Evolutionary conservation across 352 stramenopile genomes (phyloP), one percentile per base, ranked within the genome.

Genomic region (Globisporangium paddicum): DNA sequence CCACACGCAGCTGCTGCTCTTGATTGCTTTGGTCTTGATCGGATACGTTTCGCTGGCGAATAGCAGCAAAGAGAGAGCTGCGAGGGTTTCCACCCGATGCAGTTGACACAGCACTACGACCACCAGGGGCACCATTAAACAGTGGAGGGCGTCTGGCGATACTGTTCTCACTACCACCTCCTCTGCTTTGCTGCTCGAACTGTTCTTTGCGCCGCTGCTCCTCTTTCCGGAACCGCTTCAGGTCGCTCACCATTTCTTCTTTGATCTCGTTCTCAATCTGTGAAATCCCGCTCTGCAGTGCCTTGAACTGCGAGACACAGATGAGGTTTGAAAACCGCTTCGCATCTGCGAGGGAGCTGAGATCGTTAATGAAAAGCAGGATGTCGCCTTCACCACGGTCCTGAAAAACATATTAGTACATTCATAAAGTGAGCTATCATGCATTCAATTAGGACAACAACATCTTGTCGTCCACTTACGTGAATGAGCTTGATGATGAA

Each of bases 401-500:
- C 80, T 92, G 49, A 23, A 54, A 0, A 9, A n/a, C 37, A 38
- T 18, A 32, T 55, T 16, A 10, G n/a, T 4, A 19, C 13, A 60
- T 8, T n/a, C 21, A 10, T 8, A 1, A 65, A 13, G 21, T 23
- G 16, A 10, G 6, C 14, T 18, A 35, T 49, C 11, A 32, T 26
- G 26, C 52, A 58, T 16, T 5, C 10, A 5, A 38, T 34, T 3
- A 42, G 3, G 7, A 32, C 11, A 21, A 26, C n/a, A n/a, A n/a
- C n/a, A n/a, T n/a, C n/a, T n/a, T n/a, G n/a, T n/a, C n/a, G 18
- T 18, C 9, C 3, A 71, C 80, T 42, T 70, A 89, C 82, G 21
- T 93, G 77, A 49, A 93, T 87, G 23, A 93, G 70, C 47, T 84
- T 79, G 55, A 89, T 73, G 55, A 89, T 87, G 46, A 90, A 93